Base-by-base conservation (phyloP, 2,329 filamentous ascomycete species). In the Lecanicillium sp. region DNA sequence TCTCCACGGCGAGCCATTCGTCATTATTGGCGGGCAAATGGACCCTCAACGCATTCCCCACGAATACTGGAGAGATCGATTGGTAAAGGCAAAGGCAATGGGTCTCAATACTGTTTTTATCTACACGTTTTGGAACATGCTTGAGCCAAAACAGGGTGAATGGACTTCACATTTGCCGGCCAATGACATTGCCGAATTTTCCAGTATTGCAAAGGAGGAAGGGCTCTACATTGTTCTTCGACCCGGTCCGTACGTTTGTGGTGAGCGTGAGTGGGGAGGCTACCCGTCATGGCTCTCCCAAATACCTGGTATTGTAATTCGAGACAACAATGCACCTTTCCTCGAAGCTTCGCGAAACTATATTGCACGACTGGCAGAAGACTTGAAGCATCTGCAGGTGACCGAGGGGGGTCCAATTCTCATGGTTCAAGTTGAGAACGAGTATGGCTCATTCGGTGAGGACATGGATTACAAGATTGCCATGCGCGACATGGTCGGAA, bases 1-100 rank as follows among this genome's bases (percentile, higher is more conserved):
- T 23, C 56, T 72, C 32, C 56, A 70, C 58, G 69, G 65, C 7
- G 56, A 66, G 37, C 62, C 62, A 12, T 66, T 61, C 49, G 58
- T 66, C 27, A 71, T 74, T 41, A 68, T 74, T 48, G 70, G 71
- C 2, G 71, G 71, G 2, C 69, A 74, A 54, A 74, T 74, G 63
- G 71, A 74, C 47, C 70, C 71, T 1, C 73, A 76, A 51, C 66
- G 72, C 15, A 69, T 75, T 32, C 73, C 72, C 1, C 60, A 59
- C 4, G 54, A 63, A 23, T 73, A 73, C 55, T 75, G 73, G 72
- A 55, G 62, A 12, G 66, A 75, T 38, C 64, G 73, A 11, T 73
- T 83, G 56, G 87, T 90, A 67, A 93, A 90, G 67, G 87, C 86
- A 32, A 85, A 83, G 65, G 87, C 87, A 15, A 90, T 93, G 87